Conservation (phyloP, 179 eudicot genomes). For the Heliamphora pulchella region DNA sequence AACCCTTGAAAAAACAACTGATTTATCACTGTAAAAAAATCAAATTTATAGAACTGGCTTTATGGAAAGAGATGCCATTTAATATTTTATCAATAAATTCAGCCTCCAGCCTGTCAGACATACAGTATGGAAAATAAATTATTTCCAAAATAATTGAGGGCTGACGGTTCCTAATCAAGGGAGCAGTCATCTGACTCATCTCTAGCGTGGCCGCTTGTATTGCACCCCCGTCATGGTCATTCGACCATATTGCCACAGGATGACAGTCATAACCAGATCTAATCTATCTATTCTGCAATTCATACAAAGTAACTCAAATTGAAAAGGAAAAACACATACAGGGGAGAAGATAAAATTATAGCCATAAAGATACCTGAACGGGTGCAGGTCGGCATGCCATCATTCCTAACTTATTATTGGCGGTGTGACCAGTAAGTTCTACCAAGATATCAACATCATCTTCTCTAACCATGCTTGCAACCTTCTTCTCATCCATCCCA, state of each 20-base stretch:
- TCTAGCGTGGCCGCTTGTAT: no score
- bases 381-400: constrained; percentile 99
- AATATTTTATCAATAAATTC: neutral
- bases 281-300: neutral
- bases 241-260: neutral
- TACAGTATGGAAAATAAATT: neutral
- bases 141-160: neutral
- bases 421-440: constrained; percentile 98
- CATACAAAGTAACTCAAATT: neutral
- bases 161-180: neutral
- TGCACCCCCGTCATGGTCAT: neutral
- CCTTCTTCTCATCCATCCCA: constrained; percentile 95
- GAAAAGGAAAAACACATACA: neutral
- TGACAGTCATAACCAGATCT: neutral
- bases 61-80: neutral
- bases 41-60: neutral
- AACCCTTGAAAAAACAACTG: neutral
- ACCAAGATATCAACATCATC: constrained; percentile 94
- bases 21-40: neutral
- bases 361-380: constrained; percentile 57
- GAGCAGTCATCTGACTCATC: no score
- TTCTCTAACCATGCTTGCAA: constrained; percentile 89
- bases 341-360: neutral
- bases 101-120: neutral
- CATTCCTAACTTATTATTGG: constrained; percentile 94